Conservation (phyloP, 2,329 filamentous ascomycete species). For the Apiospora phragmitis region DNA sequence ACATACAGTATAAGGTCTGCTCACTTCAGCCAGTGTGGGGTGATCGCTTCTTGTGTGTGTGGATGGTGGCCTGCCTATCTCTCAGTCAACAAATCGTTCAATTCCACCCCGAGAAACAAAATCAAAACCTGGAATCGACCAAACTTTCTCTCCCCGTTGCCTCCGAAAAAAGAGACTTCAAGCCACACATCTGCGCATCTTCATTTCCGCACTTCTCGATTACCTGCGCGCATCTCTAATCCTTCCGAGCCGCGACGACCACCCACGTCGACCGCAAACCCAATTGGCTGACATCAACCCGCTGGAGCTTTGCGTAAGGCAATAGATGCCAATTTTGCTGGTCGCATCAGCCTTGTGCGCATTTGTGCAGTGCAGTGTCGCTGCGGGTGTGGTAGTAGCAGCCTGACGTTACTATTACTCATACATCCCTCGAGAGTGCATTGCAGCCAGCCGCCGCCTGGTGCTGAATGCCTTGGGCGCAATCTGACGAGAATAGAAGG, state of each 20-base stretch:
- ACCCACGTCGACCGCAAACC: background rate
- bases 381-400: background rate
- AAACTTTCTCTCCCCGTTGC: background rate
- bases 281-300: background rate
- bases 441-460: background rate
- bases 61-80: slow-evolving; percentile 1
- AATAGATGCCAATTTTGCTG: background rate
- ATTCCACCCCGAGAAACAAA: slow-evolving; percentile 1
- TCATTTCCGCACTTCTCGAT: background rate
- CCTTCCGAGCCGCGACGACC: background rate
- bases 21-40: slow-evolving; percentile 5
- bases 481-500: slow-evolving; percentile 5
- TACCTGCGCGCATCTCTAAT: background rate
- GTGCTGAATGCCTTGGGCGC: slow-evolving; percentile 4
- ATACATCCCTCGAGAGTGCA: background rate
- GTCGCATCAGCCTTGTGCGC: slow-evolving; percentile 3
- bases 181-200: background rate
- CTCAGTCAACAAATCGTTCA: background rate
- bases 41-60: background rate
- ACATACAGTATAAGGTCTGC: background rate
- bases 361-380: background rate
- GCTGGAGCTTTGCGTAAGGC: background rate
- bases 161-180: background rate
- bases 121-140: background rate
- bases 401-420: slow-evolving; percentile 1